Evolutionary conservation across 371 early-diverging fungal genomes (phyloP), one percentile per base, ranked within the genome.

Genomic region (Dinochytrium kinnereticum): DNA sequence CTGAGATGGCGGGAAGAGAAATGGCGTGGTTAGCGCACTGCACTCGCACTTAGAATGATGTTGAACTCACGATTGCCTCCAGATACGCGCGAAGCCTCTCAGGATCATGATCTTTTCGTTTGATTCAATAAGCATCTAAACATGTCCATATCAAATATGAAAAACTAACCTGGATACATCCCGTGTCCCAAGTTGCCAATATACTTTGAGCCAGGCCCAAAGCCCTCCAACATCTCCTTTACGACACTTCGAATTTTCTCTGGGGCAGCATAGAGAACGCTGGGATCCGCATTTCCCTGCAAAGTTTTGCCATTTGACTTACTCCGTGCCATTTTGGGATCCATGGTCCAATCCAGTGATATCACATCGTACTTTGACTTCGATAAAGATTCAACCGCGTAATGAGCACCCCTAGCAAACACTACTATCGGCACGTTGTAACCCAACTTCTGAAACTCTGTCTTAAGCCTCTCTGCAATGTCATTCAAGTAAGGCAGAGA

Each of bases 121-220:
- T 24, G 34, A 13, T 39, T 21, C 5, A 34, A n/a, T n/a, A n/a
- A n/a, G n/a, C n/a, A n/a, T n/a, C n/a, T n/a, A n/a, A n/a, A n/a
- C n/a, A n/a, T n/a, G n/a, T n/a, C n/a, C n/a, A n/a, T n/a, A n/a
- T n/a, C n/a, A n/a, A n/a, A n/a, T n/a, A n/a, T 34, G 15, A 19
- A 24, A 21, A 0, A 53, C 79, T 1, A 70, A 79, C 81, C 81
- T 28, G 86, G 86, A 44, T 81, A 78, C 81, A 96, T 96, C 38
- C 99, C 99, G 80, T 98, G 99, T 30, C 99, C 99, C 68, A 98
- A 82, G 76, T 98, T 98, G 57, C 92, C 97, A 80, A 98, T 96
- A 72, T 96, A 95, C 38, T 86, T 82, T 64, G 84, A 81, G 61
- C 82, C 84, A 33, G 82, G 80, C 24, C 93, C 92, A 81, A 98